Evolutionary conservation across 352 stramenopile genomes (phyloP).

Genomic region (Globisporangium rhizosaccharum): DNA sequence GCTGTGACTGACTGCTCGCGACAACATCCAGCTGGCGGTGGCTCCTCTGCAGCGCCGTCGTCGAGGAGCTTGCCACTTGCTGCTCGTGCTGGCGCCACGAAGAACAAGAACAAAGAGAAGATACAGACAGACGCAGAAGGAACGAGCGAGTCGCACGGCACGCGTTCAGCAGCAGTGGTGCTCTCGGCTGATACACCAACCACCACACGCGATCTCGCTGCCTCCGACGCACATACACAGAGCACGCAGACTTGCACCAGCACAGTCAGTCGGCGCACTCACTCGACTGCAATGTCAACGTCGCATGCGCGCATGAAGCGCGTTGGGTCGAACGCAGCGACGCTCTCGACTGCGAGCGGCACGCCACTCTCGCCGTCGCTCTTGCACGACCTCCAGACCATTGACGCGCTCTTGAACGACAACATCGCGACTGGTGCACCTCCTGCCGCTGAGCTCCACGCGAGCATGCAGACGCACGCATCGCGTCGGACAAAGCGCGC

Average conservation of each 20-base stretch:
- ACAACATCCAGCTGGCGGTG: too few relatives aligned
- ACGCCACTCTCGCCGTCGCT: conserved; percentile 5
- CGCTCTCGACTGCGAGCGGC: background rate
- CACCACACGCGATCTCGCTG: too few relatives aligned
- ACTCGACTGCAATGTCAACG: background rate
- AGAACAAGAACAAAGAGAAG: too few relatives aligned
- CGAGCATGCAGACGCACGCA: background rate
- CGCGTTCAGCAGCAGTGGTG: too few relatives aligned
- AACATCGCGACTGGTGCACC: background rate
- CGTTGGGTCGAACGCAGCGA: conserved; percentile 6
- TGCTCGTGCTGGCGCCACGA: too few relatives aligned
- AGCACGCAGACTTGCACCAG: background rate
- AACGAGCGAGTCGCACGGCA: too few relatives aligned
- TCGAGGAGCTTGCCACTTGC: too few relatives aligned
- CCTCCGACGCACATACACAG: background rate
- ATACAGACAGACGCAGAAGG: too few relatives aligned
- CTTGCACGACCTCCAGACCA: background rate
- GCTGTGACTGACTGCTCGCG: too few relatives aligned
- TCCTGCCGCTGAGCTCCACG: background rate
- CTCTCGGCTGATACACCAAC: too few relatives aligned
- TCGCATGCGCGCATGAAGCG: background rate
- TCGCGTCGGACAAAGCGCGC: background rate
- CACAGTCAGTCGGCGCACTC: too few relatives aligned
- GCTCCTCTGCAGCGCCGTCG: too few relatives aligned
- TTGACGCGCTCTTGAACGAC: background rate